These are phyloP conservation scores for Xerocomus spinulosus DNA, from an alignment of 768 basidiomycete genomes.

Conservation along the genomic window DNA sequence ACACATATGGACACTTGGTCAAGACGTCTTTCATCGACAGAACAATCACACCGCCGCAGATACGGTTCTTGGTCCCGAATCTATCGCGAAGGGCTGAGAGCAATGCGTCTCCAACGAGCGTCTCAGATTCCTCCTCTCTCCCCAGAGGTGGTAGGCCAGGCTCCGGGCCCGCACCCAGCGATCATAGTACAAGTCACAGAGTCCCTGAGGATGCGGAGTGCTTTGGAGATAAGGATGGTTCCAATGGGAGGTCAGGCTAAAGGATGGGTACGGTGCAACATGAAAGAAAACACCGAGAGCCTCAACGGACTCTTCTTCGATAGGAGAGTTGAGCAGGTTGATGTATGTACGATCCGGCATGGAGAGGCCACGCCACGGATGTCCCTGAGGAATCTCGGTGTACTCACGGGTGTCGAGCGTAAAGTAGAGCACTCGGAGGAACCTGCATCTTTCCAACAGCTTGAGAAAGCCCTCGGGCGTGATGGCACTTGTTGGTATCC, in stretches of 20 bases:
- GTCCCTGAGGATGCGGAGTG: neutral
- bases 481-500: conserved; percentile 3
- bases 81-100: too few relatives aligned
- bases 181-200: neutral
- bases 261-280: conserved; percentile 2
- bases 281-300: conserved; percentile 14
- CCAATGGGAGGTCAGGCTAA: conserved; percentile 3
- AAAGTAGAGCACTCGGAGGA: conserved; percentile 1
- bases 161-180: conserved; percentile 2
- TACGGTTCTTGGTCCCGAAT: too few relatives aligned
- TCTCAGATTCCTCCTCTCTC: conserved; percentile 3
- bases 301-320: conserved; percentile 2
- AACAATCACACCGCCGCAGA: too few relatives aligned
- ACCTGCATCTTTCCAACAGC: conserved; percentile 13
- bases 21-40: too few relatives aligned
- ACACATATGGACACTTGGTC: too few relatives aligned
- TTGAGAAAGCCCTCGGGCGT: conserved; percentile 9
- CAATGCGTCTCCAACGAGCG: neutral
- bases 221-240: neutral
- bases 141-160: conserved; percentile 1
- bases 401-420: conserved; percentile 8
- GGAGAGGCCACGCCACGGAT: conserved; percentile 10
- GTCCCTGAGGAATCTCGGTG: conserved; percentile 2
- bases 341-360: neutral
- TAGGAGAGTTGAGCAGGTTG: conserved; percentile 1